A percentile compares a stretch with the other conserved stretches of the same genome.
phyloP scores from a whole-genome alignment of 257 asterid genomes.

The Capsicum rhomboideum region DNA sequence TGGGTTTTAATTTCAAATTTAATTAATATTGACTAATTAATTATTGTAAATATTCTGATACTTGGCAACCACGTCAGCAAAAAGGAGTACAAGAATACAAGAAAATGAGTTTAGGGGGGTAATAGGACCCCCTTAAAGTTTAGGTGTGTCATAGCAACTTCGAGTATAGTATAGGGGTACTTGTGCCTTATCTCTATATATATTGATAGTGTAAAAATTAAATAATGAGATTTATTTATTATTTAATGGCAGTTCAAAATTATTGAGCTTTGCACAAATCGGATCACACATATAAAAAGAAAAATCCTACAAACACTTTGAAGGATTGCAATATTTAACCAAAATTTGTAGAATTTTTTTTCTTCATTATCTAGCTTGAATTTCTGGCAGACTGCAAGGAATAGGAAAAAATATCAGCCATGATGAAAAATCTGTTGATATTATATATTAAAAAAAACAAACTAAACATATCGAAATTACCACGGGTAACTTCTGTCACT shows the following conservation, averaged over 20 bases:
- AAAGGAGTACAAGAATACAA: no score
- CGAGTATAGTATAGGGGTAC: no score
- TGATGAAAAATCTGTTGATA: not conserved
- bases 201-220: no score
- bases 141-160: no score
- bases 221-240: not conserved
- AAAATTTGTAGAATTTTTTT: not conserved
- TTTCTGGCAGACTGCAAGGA: conserved; percentile 26
- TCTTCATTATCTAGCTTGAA: conserved; percentile 14
- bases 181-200: no score
- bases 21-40: no score
- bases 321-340: not conserved
- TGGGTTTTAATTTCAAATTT: no score
- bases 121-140: no score
- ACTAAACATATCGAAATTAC: not conserved
- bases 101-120: no score
- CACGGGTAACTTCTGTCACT: not conserved
- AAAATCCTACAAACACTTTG: not conserved
- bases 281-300: not conserved
- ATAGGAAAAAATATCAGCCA: not conserved
- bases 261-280: not conserved
- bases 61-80: no score
- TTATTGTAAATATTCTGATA: no score
- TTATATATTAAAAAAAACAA: not conserved
- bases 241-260: not conserved